Conservation (phyloP, 495 filamentous ascomycete species). For the Emericellopsis terricola region DNA sequence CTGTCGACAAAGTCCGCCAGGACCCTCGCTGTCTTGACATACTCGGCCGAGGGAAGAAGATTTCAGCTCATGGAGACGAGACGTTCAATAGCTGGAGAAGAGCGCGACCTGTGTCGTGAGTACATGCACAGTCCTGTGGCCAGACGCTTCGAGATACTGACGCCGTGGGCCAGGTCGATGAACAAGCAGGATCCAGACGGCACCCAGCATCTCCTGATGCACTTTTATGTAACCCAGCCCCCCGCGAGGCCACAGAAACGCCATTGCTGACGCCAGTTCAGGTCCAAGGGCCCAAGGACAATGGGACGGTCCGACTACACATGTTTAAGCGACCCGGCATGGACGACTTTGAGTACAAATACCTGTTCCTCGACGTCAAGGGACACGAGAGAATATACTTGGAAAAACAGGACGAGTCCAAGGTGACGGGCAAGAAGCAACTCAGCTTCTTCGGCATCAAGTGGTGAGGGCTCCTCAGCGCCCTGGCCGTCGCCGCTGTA, state of each 20-base stretch:
- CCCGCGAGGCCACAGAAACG: neutral
- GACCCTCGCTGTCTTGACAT: constrained; percentile 52
- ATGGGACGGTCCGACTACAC: constrained; percentile 59
- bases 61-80: constrained; percentile 70
- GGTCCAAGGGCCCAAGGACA: constrained; percentile 68
- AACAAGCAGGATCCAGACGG: constrained; percentile 52
- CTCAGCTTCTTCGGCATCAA: constrained; percentile 43
- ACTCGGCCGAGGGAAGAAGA: constrained; percentile 59
- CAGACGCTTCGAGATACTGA: neutral
- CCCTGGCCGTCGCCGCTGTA: too few relatives aligned
- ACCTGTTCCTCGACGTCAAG: constrained; percentile 61
- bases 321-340: constrained; percentile 44
- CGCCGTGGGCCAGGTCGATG: constrained; percentile 30
- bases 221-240: constrained; percentile 52
- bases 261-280: constrained; percentile 10
- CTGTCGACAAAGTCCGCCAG: constrained; percentile 58
- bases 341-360: constrained; percentile 59
- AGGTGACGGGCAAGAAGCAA: constrained; percentile 29
- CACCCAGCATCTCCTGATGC: constrained; percentile 67
- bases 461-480: too few relatives aligned
- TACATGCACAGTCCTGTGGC: neutral
- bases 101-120: constrained; percentile 69
- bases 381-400: constrained; percentile 41
- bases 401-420: constrained; percentile 32
- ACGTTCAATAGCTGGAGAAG: constrained; percentile 69